Conservation (phyloP, 306 rosid genomes). For the Citrullus mucosospermus region DNA sequence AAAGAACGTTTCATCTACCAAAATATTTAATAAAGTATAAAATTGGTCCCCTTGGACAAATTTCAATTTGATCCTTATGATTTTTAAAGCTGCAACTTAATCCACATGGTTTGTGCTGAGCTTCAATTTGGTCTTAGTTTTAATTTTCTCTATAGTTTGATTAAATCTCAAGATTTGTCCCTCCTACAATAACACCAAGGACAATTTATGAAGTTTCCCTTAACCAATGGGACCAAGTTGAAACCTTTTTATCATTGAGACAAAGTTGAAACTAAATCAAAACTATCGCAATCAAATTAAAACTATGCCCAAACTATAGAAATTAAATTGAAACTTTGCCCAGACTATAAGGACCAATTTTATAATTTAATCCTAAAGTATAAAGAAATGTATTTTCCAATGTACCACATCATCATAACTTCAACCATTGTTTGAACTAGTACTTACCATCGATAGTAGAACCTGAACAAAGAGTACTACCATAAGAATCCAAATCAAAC, state of each 20-base stretch:
- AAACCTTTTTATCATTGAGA: not conserved
- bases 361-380: not conserved
- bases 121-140: not conserved
- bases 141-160: not conserved
- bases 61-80: not conserved
- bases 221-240: not conserved
- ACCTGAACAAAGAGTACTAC: conserved; percentile 25
- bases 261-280: not conserved
- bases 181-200: not conserved
- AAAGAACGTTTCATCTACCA: not conserved
- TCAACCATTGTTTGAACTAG: not conserved
- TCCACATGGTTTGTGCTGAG: not conserved
- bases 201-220: not conserved
- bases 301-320: not conserved
- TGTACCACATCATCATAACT: not conserved
- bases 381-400: not conserved
- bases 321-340: not conserved
- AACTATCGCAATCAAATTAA: not conserved
- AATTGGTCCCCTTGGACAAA: not conserved
- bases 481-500: conserved; percentile 35
- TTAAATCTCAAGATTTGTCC: not conserved
- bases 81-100: not conserved
- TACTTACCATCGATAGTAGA: conserved; percentile 30
- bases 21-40: not conserved
- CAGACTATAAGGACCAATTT: not conserved